Evolutionary conservation across 768 basidiomycete genomes (phyloP), one percentile per base, ranked within the genome.

Genomic region (Hericium coralloides): DNA sequence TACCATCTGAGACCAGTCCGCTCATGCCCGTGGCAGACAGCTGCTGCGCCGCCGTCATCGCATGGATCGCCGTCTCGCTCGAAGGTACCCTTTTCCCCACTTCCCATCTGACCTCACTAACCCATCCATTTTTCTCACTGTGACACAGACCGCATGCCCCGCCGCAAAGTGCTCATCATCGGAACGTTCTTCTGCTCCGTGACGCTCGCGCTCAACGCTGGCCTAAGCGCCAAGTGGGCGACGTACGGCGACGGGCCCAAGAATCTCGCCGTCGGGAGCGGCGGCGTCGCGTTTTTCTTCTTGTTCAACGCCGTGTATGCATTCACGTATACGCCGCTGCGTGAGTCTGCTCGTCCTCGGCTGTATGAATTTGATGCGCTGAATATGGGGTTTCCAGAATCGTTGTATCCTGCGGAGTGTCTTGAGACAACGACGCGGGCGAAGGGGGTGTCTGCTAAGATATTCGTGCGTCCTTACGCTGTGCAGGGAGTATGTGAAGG

Each of bases 141-240:
- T 22, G 6, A 1, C 22, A 1, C n/a, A 54, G 53, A 54, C 26
- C 53, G 53, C 14, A 41, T 54, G 41, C 53, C 53, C 18, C 38
- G 53, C 15, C 38, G 53, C 4, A 54, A 45, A 43, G 53, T 54
- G 6, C 38, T 54, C 20, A 18, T 54, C 23, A 54, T 45, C 17
- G 53, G 53, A 20, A 43, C 53, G 23, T 54, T 45, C 53, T 39
- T 54, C 20, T 41, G 38, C 17, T 12, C 53, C 7, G 22, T 54
- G 15, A 54, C n/a, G 53, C 23, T 54, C 14, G 53, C 53, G 41
- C 53, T 54, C 14, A 54, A 54, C 38, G 53, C 53, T 1, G 53
- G 20, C 23, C 18, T 54, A 4, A 54, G 53, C 12, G 53, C 53
- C 12, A 54, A 54, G n/a, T 54, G 53, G 53, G 53, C 53, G 12